A percentile compares a stretch with the other conserved stretches of the same genome.
These are phyloP conservation scores for Colletotrichum spaethianum DNA, from an alignment of 2,329 filamentous ascomycete genomes.

Conservation along the genomic window DNA sequence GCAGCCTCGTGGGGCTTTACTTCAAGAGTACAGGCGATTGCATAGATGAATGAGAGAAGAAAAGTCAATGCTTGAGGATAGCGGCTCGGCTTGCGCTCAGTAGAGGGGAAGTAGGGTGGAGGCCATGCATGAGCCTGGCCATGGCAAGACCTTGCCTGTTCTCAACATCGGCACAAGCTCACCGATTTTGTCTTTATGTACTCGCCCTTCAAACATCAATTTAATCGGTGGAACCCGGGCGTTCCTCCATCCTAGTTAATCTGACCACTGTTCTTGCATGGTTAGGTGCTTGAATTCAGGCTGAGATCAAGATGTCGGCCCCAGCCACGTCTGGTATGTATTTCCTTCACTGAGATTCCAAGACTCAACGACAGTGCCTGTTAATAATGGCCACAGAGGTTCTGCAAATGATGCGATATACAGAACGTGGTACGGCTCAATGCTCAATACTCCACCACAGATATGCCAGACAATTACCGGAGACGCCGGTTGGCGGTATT, in stretches of 20 bases:
- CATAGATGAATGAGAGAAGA: neutral
- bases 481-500: neutral
- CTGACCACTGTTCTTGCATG: neutral
- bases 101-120: neutral
- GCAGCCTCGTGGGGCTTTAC: neutral
- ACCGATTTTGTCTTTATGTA: neutral
- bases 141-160: neutral
- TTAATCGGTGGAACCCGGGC: neutral
- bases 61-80: neutral
- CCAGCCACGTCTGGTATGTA: neutral
- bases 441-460: neutral
- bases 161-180: neutral
- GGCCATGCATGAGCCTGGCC: neutral
- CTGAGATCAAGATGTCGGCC: neutral
- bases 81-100: neutral
- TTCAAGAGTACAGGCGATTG: neutral
- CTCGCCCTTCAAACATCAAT: neutral
- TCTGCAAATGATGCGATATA: neutral
- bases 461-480: neutral
- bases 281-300: neutral
- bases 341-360: neutral
- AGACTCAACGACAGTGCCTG: neutral
- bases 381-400: neutral
- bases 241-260: neutral
- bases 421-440: neutral